Evolutionary conservation across 495 filamentous ascomycete genomes (phyloP).

Genomic region (Penicillium flavigenum): DNA sequence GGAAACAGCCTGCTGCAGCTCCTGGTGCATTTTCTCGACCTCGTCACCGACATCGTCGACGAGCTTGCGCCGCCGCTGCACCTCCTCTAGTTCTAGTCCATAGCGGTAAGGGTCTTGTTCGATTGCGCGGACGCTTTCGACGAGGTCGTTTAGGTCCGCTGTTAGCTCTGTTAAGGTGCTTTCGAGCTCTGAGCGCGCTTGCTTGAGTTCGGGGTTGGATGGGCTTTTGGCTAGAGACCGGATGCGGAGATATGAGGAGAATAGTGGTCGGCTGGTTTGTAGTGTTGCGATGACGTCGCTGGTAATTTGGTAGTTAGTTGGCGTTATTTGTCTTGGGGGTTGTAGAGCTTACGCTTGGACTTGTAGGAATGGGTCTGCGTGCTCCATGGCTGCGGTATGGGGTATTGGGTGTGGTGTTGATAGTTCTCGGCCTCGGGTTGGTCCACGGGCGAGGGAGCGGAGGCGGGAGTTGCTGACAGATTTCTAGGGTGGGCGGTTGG

Average conservation of each 20-base stretch:
- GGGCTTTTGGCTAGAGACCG: constrained; percentile 73
- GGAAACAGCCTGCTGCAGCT: constrained; percentile 60
- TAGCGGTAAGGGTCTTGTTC: constrained; percentile 88
- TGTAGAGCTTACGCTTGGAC: constrained; percentile 69
- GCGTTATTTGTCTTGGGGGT: neutral
- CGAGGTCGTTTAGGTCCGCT: constrained; percentile 85
- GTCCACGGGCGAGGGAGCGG: constrained; percentile 21
- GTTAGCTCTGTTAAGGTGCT: constrained; percentile 70
- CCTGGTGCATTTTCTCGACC: constrained; percentile 82
- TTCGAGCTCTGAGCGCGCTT: constrained; percentile 81
- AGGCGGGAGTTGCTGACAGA: neutral
- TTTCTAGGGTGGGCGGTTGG: neutral
- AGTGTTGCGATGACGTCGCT: constrained; percentile 87
- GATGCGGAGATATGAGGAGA: constrained; percentile 94
- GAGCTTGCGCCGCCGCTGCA: constrained; percentile 73
- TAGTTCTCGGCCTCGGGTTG: constrained; percentile 4
- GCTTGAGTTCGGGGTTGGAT: constrained; percentile 77
- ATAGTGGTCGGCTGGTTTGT: constrained; percentile 74
- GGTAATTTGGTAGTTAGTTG: constrained; percentile 15
- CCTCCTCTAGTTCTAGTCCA: constrained; percentile 81
- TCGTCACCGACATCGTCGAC: constrained; percentile 89
- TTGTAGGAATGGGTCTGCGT: constrained; percentile 88
- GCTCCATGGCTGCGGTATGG: constrained; percentile 49
- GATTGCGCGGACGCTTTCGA: constrained; percentile 82
- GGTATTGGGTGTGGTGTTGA: constrained; percentile 12